Evolutionary conservation across 2,329 filamentous ascomycete genomes (phyloP).

Genomic region (Diaporthe aspalathi): DNA sequence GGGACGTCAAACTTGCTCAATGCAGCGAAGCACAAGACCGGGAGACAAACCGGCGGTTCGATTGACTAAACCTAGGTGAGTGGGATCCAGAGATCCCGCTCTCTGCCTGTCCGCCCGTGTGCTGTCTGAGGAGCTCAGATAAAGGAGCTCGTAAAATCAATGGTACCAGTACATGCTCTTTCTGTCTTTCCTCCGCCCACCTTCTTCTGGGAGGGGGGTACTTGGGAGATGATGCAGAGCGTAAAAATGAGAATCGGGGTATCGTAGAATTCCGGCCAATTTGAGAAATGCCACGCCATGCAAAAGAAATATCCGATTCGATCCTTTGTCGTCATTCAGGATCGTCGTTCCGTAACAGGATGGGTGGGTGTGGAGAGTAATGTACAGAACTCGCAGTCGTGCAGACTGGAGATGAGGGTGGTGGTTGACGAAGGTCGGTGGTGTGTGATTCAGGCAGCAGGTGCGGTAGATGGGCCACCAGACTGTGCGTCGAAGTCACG

Average conservation of each 20-base stretch:
- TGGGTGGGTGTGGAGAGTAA: not conserved
- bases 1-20: not conserved
- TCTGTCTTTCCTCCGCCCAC: not conserved
- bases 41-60: not conserved
- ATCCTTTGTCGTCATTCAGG: constrained; percentile 12
- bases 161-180: constrained; percentile 16
- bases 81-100: not conserved
- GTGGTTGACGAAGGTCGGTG: not conserved
- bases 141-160: not conserved
- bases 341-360: constrained; percentile 26
- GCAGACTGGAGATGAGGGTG: not conserved
- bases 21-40: too few species aligned
- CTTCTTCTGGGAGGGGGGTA: not conserved
- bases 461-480: constrained; percentile 34
- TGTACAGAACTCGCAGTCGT: constrained; percentile 26
- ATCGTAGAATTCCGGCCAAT: constrained; percentile 28
- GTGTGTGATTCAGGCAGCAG: constrained; percentile 29
- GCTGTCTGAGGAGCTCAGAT: not conserved
- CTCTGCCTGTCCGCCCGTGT: not conserved
- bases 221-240: constrained; percentile 17
- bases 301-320: constrained; percentile 33
- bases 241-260: constrained; percentile 10
- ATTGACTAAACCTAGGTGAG: not conserved
- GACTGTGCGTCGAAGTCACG: constrained; percentile 23
- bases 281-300: constrained; percentile 33